Percentiles rank a stretch among this genome's conserved stretches.
These are phyloP conservation scores for Bruguiera parviflora DNA, from an alignment of 345 rosid species.

Conservation along the genomic window DNA sequence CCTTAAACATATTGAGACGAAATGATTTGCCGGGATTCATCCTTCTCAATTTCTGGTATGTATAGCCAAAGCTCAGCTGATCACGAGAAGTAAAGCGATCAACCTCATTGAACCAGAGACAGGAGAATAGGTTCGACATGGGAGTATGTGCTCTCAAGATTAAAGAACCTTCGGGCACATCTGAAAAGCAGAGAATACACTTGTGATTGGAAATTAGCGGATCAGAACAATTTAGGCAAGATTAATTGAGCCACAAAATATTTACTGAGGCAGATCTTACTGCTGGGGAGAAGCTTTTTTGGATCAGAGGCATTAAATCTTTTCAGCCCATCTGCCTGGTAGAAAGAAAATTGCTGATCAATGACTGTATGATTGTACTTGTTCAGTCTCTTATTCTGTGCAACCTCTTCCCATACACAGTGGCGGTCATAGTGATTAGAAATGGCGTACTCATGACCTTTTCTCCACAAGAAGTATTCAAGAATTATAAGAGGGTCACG, in stretches of 20 bases:
- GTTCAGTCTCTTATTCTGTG: constrained; percentile 86
- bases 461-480: constrained; percentile 93
- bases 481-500: constrained; percentile 75
- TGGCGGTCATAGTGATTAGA: constrained; percentile 94
- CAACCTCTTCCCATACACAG: constrained; percentile 98
- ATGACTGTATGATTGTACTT: constrained; percentile 86
- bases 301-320: constrained; percentile 77
- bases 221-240: background rate
- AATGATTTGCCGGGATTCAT: constrained; percentile 76
- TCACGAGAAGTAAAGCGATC: constrained; percentile 96
- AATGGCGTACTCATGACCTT: constrained; percentile 89
- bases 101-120: constrained; percentile 99
- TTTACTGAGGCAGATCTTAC: constrained; percentile 38
- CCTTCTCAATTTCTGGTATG: constrained; percentile 79
- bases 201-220: background rate
- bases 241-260: background rate
- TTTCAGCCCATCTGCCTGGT: constrained; percentile 80
- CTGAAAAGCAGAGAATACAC: constrained; percentile 34
- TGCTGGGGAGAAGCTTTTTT: constrained; percentile 88
- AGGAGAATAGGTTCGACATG: constrained; percentile 92
- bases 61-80: constrained; percentile 88
- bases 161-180: constrained; percentile 98
- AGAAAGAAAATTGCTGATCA: constrained; percentile 78
- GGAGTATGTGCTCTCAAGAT: constrained; percentile 95
- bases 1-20: constrained; percentile 95